Percentiles rank a stretch among this genome's conserved stretches.
Evolutionary conservation across 768 basidiomycete genomes (phyloP).

Genomic region (Daedaleopsis nitida): DNA sequence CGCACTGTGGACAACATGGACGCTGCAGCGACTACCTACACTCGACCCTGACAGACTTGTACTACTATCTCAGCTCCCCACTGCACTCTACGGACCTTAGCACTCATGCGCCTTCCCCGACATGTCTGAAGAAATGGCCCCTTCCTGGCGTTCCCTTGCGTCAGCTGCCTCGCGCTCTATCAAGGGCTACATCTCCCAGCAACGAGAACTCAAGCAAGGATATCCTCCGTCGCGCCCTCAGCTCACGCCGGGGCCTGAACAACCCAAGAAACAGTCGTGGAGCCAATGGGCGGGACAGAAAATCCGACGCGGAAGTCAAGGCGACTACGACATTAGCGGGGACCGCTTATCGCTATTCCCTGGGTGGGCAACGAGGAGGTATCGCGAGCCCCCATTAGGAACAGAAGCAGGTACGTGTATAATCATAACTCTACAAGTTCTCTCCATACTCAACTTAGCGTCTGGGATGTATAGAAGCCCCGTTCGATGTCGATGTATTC

Average conservation of each 20-base stretch:
- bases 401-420: conserved; percentile 16
- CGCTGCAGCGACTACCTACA: not conserved
- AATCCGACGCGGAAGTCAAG: conserved; percentile 26
- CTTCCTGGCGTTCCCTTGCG: conserved; percentile 32
- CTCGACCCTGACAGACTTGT: not conserved
- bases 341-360: conserved; percentile 71
- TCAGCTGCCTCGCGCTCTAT: conserved; percentile 40
- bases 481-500: conserved; percentile 73
- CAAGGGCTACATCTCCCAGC: conserved; percentile 51
- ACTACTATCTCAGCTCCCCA: not conserved
- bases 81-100: conserved; percentile 1
- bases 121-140: conserved; percentile 35
- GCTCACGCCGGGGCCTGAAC: conserved; percentile 15
- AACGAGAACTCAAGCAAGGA: conserved; percentile 40
- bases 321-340: conserved; percentile 26
- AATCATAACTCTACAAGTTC: conserved; percentile 27
- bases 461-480: conserved; percentile 34
- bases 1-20: too few relatives aligned
- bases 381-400: conserved; percentile 25
- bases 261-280: conserved; percentile 47
- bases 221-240: conserved; percentile 14
- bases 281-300: conserved; percentile 65
- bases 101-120: conserved; percentile 7
- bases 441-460: conserved; percentile 14
- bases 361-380: conserved; percentile 73